These are phyloP conservation scores for Shiraia sp. DNA, from an alignment of 2,329 filamentous ascomycete genomes.

Conservation along the genomic window DNA sequence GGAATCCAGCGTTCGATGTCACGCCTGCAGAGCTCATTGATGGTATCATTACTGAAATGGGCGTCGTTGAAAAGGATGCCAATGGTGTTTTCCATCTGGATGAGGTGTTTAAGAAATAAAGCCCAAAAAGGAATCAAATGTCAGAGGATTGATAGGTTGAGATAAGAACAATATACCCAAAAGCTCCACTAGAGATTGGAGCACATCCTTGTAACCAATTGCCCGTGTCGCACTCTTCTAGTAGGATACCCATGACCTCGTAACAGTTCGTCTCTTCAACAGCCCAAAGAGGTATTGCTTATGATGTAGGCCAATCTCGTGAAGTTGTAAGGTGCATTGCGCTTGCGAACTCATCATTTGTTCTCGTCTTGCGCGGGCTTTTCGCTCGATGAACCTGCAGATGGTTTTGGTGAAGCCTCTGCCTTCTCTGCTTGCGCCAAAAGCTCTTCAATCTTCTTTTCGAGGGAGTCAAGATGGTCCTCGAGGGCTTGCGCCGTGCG, in stretches of 20 bases:
- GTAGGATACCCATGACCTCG: too few relatives aligned
- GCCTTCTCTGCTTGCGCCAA: constrained; percentile 54
- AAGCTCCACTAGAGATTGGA: neutral
- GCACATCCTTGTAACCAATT: neutral
- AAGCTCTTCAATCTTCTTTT: constrained; percentile 59
- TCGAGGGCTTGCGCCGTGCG: constrained; percentile 59
- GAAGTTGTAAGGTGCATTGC: constrained; percentile 9
- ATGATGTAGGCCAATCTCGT: neutral
- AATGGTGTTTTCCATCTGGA: constrained; percentile 70
- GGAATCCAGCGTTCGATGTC: constrained; percentile 97
- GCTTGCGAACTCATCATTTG: constrained; percentile 5
- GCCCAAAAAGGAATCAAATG: constrained; percentile 33
- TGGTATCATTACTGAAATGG: constrained; percentile 89
- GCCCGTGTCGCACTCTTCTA: neutral
- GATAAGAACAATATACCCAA: neutral
- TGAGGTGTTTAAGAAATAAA: constrained; percentile 43
- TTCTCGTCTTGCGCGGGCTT: constrained; percentile 14
- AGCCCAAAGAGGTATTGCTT: neutral
- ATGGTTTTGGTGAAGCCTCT: constrained; percentile 31
- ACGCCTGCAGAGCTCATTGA: constrained; percentile 89
- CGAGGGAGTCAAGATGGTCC: constrained; percentile 57
- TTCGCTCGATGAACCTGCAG: constrained; percentile 17
- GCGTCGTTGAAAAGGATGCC: constrained; percentile 76
- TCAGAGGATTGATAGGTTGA: constrained; percentile 24
- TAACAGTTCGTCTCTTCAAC: too few relatives aligned